Conservation (phyloP, 192 early-diverging fungal species). For the Coemansia sp. region DNA sequence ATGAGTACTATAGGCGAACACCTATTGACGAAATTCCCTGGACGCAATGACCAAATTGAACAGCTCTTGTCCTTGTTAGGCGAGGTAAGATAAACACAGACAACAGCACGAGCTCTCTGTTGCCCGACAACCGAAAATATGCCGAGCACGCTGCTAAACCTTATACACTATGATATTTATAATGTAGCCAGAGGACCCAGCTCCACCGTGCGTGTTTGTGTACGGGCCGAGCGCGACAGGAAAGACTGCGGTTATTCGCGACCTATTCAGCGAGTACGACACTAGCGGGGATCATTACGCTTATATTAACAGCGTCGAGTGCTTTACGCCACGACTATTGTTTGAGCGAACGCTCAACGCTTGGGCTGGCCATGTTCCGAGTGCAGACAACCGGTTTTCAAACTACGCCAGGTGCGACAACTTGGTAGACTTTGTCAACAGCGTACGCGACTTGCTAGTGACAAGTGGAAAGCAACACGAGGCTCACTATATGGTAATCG, state of each 20-base stretch:
- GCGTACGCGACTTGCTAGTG: conserved; percentile 22
- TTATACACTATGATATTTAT: not conserved
- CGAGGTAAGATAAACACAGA: conserved; percentile 13
- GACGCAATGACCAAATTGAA: conserved; percentile 40
- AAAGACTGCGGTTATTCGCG: conserved; percentile 58
- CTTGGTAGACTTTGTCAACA: conserved; percentile 70
- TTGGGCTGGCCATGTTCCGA: conserved; percentile 58
- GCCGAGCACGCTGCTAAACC: not conserved
- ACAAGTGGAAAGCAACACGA: conserved; percentile 1
- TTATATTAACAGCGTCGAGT: conserved; percentile 78
- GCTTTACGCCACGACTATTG: conserved; percentile 72
- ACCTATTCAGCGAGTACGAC: conserved; percentile 46
- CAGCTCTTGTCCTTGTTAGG: conserved; percentile 42
- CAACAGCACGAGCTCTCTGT: not conserved
- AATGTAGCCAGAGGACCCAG: conserved; percentile 29
- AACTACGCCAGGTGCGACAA: conserved; percentile 66
- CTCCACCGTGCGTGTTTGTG: conserved; percentile 57
- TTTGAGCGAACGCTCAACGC: conserved; percentile 80
- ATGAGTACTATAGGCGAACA: conserved; percentile 41
- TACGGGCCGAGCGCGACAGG: conserved; percentile 63
- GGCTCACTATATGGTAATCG: conserved; percentile 64
- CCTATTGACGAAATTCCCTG: conserved; percentile 60
- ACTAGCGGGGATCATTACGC: conserved; percentile 14
- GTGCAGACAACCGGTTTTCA: conserved; percentile 50
- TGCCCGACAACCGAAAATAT: not conserved